Conservation (phyloP, 306 rosid species). For the Cicer judaicum region DNA sequence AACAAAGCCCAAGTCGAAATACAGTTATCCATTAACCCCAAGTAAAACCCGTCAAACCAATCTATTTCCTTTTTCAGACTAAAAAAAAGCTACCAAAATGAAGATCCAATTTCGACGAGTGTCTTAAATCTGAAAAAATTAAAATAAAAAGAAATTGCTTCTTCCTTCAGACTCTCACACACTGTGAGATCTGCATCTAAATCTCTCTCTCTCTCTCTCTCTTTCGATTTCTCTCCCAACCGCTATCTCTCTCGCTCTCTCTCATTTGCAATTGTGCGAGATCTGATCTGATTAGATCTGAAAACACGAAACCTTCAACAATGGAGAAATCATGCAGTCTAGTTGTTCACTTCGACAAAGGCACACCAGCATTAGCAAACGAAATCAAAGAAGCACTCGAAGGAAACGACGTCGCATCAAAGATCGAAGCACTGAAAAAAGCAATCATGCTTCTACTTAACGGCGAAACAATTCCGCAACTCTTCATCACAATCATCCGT, state of each 20-base stretch:
- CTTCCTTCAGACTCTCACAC: background rate
- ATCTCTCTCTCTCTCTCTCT: background rate
- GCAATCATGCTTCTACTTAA: conserved; percentile 91
- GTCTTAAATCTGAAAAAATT: background rate
- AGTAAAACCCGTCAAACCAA: too few species aligned
- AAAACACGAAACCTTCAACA: conserved; percentile 11
- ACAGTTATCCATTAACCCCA: too few species aligned
- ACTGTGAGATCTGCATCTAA: conserved; percentile 12
- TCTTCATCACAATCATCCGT: conserved; percentile 91
- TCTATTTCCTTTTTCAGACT: too few species aligned
- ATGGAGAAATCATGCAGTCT: conserved; percentile 95
- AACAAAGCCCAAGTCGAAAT: too few species aligned
- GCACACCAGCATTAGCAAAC: conserved; percentile 82
- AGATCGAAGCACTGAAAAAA: conserved; percentile 85
- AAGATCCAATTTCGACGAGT: background rate
- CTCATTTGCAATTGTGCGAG: background rate
- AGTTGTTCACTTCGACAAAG: conserved; percentile 90
- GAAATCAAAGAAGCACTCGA: conserved; percentile 90
- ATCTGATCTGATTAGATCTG: conserved; percentile 9
- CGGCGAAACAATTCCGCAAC: conserved; percentile 89
- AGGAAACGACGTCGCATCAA: conserved; percentile 70
- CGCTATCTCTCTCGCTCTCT: background rate
- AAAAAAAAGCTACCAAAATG: background rate
- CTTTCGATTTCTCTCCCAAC: background rate
- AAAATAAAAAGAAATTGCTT: background rate